Percentiles rank a stretch among this genome's conserved stretches.
Conservation (phyloP, 75 land plant species). For the Pinus albicaulis region DNA sequence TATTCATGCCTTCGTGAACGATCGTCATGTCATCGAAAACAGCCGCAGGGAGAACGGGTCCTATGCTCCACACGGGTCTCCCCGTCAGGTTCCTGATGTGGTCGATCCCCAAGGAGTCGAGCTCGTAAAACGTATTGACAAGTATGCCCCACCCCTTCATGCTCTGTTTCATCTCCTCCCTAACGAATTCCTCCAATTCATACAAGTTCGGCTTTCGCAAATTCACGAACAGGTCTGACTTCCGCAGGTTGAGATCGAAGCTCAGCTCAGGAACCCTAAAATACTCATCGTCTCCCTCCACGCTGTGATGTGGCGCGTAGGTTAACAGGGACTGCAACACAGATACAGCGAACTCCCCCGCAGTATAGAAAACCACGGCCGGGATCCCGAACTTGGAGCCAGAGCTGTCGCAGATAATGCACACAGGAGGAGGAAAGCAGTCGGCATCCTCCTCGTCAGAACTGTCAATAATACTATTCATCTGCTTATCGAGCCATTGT, state of each 20-base stretch:
- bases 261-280: neutral
- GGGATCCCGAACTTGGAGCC: neutral
- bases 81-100: neutral
- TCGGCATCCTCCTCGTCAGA: neutral
- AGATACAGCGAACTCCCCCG: neutral
- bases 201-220: neutral
- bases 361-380: neutral
- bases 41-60: neutral
- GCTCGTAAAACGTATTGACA: neutral
- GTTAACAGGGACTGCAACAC: neutral
- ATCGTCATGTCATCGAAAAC: neutral
- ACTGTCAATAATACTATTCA: neutral
- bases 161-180: neutral
- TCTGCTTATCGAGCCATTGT: neutral
- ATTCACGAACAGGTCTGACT: neutral
- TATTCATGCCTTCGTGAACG: neutral
- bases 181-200: neutral
- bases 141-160: neutral
- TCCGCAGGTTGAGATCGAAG: neutral
- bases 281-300: neutral
- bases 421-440: constrained; percentile 10
- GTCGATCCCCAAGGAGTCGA: neutral
- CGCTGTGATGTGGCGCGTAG: neutral
- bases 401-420: constrained; percentile 36
- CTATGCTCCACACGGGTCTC: neutral